Conservation (phyloP, 331 rosid genomes). For the Prunus yedoensis region DNA sequence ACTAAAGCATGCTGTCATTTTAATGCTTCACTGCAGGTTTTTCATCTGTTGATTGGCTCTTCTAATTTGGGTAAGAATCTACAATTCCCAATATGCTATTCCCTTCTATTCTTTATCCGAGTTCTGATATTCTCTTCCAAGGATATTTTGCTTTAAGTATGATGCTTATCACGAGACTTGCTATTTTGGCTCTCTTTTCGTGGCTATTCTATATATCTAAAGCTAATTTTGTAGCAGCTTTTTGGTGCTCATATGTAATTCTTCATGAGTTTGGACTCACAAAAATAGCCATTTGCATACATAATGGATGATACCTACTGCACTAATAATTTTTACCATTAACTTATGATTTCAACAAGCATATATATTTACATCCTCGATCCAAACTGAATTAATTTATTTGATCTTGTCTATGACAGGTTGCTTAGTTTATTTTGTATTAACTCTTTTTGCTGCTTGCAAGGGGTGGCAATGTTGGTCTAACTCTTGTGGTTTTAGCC, state of each 20-base stretch:
- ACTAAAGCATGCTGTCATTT: constrained; percentile 16
- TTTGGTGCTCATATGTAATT: neutral
- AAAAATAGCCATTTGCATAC: neutral
- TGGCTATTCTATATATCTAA: neutral
- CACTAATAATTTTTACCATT: neutral
- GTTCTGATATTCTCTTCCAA: neutral
- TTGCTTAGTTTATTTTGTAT: constrained; percentile 57
- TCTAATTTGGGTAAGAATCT: constrained; percentile 75
- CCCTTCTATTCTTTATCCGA: neutral
- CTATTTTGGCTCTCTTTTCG: neutral
- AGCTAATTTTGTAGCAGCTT: neutral
- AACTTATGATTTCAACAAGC: neutral
- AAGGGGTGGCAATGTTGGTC: constrained; percentile 85
- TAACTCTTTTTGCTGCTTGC: constrained; percentile 71
- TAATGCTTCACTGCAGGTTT: constrained; percentile 68
- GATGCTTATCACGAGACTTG: neutral
- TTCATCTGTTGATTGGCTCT: constrained; percentile 88
- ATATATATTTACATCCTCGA: neutral
- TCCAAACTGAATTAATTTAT: constrained; percentile 11
- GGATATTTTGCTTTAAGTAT: neutral
- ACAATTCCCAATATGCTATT: constrained; percentile 14
- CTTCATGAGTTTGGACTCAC: neutral
- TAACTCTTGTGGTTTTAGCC: constrained; percentile 74
- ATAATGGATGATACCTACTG: neutral
- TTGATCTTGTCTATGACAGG: constrained; percentile 57